These are phyloP conservation scores for Penicillium bovifimosum DNA, from an alignment of 495 filamentous ascomycete species.

Conservation along the genomic window DNA sequence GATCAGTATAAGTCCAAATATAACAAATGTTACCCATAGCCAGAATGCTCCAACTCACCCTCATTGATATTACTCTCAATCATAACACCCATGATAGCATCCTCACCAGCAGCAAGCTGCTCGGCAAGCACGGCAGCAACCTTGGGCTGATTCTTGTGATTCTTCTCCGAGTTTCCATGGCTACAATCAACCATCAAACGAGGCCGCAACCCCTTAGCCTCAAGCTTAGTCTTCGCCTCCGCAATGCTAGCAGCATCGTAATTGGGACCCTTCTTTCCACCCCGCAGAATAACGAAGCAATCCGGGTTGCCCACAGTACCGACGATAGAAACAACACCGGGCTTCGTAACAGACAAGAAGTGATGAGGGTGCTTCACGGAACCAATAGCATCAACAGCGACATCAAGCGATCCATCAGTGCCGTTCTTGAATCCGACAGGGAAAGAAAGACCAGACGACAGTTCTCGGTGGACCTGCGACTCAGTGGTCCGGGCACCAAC, in stretches of 20 bases:
- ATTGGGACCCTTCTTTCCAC: conserved; percentile 90
- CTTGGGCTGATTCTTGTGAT: conserved; percentile 97
- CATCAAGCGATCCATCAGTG: conserved; percentile 83
- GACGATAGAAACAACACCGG: conserved; percentile 92
- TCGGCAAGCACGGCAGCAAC: conserved; percentile 76
- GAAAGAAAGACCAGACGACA: conserved; percentile 92
- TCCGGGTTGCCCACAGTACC: conserved; percentile 95
- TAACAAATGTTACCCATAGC: background rate
- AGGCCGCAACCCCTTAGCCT: conserved; percentile 58
- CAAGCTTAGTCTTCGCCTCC: conserved; percentile 65
- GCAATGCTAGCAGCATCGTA: conserved; percentile 82
- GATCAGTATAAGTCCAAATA: conserved; percentile 4
- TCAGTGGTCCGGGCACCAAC: conserved; percentile 96
- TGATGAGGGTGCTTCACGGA: conserved; percentile 91
- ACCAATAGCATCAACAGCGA: conserved; percentile 95
- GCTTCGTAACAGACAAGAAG: conserved; percentile 98
- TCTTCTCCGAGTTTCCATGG: conserved; percentile 92
- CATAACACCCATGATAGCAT: conserved; percentile 94
- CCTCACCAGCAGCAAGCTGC: conserved; percentile 80
- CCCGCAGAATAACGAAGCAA: conserved; percentile 94
- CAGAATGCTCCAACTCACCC: conserved; percentile 46
- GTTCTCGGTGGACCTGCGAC: conserved; percentile 87
- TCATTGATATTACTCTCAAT: conserved; percentile 97
- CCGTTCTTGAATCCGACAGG: conserved; percentile 99
- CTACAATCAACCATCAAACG: conserved; percentile 98